Percentiles rank a stretch among this genome's conserved stretches.
These are phyloP conservation scores for Talaromyces albobiverticillius DNA, from an alignment of 2,329 filamentous ascomycete species.

Conservation along the genomic window DNA sequence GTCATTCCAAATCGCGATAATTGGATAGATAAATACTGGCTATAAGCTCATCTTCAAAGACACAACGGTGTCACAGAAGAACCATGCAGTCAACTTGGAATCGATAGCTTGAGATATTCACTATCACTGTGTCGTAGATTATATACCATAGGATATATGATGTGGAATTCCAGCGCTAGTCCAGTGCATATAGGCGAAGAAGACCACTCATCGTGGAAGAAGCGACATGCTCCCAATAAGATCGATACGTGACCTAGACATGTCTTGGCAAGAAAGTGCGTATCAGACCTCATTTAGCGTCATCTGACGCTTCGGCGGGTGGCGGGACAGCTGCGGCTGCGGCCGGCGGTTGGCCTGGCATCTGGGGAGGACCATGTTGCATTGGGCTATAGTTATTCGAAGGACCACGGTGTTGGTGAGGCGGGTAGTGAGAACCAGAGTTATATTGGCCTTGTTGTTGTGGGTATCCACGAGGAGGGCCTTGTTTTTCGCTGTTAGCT, in stretches of 20 bases:
- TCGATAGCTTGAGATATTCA: neutral
- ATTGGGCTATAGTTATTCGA: constrained; percentile 56
- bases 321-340: constrained; percentile 35
- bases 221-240: neutral
- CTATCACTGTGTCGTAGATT: neutral
- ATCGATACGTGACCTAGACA: neutral
- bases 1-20: neutral
- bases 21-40: neutral
- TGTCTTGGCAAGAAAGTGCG: constrained; percentile 1
- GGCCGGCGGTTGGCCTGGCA: constrained; percentile 36
- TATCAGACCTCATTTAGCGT: constrained; percentile 44
- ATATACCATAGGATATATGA: neutral
- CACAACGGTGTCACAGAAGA: neutral
- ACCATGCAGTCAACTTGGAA: neutral
- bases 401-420: constrained; percentile 54
- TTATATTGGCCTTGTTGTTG: constrained; percentile 60
- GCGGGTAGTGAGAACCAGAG: constrained; percentile 63
- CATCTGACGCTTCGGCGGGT: constrained; percentile 43
- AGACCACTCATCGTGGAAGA: neutral
- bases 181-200: neutral
- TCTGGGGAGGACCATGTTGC: constrained; percentile 43
- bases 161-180: neutral
- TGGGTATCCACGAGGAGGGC: constrained; percentile 58
- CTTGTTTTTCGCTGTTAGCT: constrained; percentile 39
- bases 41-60: neutral